Evolutionary conservation across 805 yeast species (phyloP).

Genomic region (Kazachstania viticola): DNA sequence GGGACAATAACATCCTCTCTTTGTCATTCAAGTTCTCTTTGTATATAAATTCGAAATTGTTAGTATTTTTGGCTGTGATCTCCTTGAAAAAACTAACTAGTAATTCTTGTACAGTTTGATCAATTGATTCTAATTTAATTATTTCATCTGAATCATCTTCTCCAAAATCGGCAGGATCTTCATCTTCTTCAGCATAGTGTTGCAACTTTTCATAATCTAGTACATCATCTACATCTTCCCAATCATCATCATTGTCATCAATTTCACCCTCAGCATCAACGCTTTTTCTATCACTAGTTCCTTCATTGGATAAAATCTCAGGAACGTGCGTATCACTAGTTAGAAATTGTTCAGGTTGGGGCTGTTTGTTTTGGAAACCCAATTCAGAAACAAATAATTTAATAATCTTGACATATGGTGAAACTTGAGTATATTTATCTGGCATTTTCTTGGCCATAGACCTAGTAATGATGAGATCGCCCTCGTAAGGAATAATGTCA

Average conservation of each 20-base stretch:
- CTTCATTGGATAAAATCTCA: too few relatives aligned
- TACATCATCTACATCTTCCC: slow-evolving; percentile 73
- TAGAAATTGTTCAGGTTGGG: slow-evolving; percentile 18
- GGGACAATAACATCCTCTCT: slow-evolving; percentile 44
- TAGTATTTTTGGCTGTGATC: slow-evolving; percentile 37
- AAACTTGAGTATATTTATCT: slow-evolving; percentile 47
- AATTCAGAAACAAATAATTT: slow-evolving; percentile 63
- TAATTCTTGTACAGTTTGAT: slow-evolving; percentile 24
- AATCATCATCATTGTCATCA: slow-evolving; percentile 35
- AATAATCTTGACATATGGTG: slow-evolving; percentile 62
- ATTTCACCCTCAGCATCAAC: slow-evolving; percentile 4
- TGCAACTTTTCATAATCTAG: slow-evolving; percentile 53
- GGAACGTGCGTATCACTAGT: slow-evolving; percentile 24
- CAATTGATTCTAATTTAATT: slow-evolving; percentile 8
- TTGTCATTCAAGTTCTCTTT: slow-evolving; percentile 36
- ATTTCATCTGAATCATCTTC: slow-evolving; percentile 10
- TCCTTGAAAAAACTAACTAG: slow-evolving; percentile 45
- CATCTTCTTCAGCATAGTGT: slow-evolving; percentile 32
- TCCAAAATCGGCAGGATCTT: slow-evolving; percentile 8
- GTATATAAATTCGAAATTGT: slow-evolving; percentile 43
- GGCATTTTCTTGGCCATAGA: slow-evolving; percentile 67
- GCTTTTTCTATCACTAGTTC: slow-evolving; percentile 5
- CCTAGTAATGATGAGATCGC: slow-evolving; percentile 67
- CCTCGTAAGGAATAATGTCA: slow-evolving; percentile 50
- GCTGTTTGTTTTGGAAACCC: slow-evolving; percentile 46